phyloP scores from a whole-genome alignment of 2,329 filamentous ascomycete genomes.

The Paracamarosporium sp. region DNA sequence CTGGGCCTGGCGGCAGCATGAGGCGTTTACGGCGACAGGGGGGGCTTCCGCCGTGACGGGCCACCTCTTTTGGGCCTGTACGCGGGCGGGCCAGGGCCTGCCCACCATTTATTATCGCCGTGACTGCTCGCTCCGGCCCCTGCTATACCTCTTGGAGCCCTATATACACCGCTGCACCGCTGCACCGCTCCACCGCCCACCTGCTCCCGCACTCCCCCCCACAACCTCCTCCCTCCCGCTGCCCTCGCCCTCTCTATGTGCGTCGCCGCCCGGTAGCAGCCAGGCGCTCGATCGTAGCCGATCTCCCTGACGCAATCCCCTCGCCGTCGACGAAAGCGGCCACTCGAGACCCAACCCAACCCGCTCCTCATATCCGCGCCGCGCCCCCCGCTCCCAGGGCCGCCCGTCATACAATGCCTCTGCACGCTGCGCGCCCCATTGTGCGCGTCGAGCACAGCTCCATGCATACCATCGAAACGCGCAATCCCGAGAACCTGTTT shows the following conservation, averaged over 20 bases:
- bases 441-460: conserved; percentile 89
- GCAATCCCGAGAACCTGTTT: conserved; percentile 90
- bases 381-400: conserved; percentile 18
- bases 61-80: conserved; percentile 1
- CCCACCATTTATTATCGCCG: conserved; percentile 15
- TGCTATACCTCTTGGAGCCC: neutral
- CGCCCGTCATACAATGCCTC: conserved; percentile 70
- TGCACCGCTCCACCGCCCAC: neutral
- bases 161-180: neutral
- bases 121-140: conserved; percentile 1
- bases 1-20: conserved; percentile 2
- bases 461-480: conserved; percentile 93
- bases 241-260: conserved; percentile 4
- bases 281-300: conserved; percentile 20
- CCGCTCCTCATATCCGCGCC: conserved; percentile 9
- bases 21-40: conserved; percentile 9
- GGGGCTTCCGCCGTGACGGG: conserved; percentile 10
- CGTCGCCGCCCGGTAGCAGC: conserved; percentile 14
- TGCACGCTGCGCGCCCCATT: conserved; percentile 81
- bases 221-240: neutral
- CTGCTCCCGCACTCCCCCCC: conserved; percentile 5
- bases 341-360: conserved; percentile 10
- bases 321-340: conserved; percentile 23
- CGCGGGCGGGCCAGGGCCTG: conserved; percentile 4
- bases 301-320: conserved; percentile 26